These are phyloP conservation scores for Diutina siamensis DNA, from an alignment of 1,139 yeast species.

Conservation along the genomic window DNA sequence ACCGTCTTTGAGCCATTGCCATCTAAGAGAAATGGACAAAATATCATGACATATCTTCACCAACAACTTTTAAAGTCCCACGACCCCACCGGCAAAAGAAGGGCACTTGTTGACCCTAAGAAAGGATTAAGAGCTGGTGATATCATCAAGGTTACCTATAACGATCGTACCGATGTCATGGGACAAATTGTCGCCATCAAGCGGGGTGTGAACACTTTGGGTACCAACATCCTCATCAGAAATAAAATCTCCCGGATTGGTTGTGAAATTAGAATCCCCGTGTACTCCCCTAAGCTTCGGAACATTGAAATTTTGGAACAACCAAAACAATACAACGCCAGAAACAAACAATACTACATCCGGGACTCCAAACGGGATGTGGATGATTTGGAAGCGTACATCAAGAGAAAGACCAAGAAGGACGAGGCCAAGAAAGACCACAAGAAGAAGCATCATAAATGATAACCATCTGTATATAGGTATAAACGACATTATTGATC, in stretches of 20 bases:
- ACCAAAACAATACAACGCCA: conserved; percentile 54
- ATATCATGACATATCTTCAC: conserved; percentile 36
- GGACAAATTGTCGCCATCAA: conserved; percentile 74
- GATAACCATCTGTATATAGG: conserved; percentile 7
- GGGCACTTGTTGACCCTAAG: conserved; percentile 39
- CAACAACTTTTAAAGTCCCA: conserved; percentile 40
- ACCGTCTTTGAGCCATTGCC: conserved; percentile 45
- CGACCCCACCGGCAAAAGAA: conserved; percentile 68
- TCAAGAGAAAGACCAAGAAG: conserved; percentile 18
- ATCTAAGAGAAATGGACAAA: conserved; percentile 37
- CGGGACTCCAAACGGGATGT: conserved; percentile 79
- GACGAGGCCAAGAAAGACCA: conserved; percentile 5
- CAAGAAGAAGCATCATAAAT: neutral
- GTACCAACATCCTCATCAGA: conserved; percentile 65
- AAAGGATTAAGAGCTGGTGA: conserved; percentile 72
- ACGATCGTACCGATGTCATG: conserved; percentile 54
- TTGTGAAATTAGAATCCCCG: conserved; percentile 68
- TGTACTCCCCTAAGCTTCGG: conserved; percentile 66
- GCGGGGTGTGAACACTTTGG: conserved; percentile 46
- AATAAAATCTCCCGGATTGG: conserved; percentile 70
- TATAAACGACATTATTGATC: neutral
- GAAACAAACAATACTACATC: conserved; percentile 81
- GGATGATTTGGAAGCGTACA: conserved; percentile 50
- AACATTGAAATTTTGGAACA: conserved; percentile 66
- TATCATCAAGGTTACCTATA: conserved; percentile 63